Evolutionary conservation across 192 early-diverging fungal species (phyloP).

Genomic region (Podila minutissima): DNA sequence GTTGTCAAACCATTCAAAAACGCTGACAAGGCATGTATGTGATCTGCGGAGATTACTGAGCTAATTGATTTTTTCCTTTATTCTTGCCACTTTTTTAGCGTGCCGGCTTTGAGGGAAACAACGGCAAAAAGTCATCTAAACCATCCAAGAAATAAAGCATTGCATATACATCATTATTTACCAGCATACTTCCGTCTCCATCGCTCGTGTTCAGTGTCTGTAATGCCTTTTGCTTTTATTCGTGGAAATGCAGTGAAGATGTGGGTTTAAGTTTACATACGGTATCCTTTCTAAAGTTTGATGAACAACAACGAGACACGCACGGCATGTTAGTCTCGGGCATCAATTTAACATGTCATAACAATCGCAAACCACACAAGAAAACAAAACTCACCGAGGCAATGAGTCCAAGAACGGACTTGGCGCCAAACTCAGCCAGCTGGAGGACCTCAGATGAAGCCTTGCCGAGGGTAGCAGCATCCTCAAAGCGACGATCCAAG

Average conservation of each 20-base stretch:
- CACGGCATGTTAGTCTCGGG: not conserved
- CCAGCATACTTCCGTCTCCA: not conserved
- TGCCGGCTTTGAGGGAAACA: conserved; percentile 49
- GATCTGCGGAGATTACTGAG: too few species aligned
- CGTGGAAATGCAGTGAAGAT: not conserved
- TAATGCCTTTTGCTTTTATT: not conserved
- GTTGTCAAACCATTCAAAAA: not conserved
- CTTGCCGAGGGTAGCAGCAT: conserved; percentile 70
- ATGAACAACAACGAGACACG: too few species aligned
- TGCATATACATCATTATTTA: conserved; percentile 18
- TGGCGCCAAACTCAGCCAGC: conserved; percentile 53
- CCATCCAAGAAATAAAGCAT: conserved; percentile 53
- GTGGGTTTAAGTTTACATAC: not conserved
- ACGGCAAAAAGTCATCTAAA: conserved; percentile 49
- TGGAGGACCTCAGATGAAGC: conserved; percentile 53
- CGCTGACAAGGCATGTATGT: not conserved
- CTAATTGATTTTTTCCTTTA: not conserved
- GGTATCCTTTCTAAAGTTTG: conserved; percentile 25
- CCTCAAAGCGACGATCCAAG: conserved; percentile 80
- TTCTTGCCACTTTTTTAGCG: conserved; percentile 15
- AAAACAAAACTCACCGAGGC: conserved; percentile 54
- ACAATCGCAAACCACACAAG: not conserved
- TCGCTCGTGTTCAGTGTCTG: not conserved
- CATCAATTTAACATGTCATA: too few species aligned
- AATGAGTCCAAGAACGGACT: conserved; percentile 54